Conservation (phyloP, 371 early-diverging fungal genomes). For the Chytridiales sp. region DNA sequence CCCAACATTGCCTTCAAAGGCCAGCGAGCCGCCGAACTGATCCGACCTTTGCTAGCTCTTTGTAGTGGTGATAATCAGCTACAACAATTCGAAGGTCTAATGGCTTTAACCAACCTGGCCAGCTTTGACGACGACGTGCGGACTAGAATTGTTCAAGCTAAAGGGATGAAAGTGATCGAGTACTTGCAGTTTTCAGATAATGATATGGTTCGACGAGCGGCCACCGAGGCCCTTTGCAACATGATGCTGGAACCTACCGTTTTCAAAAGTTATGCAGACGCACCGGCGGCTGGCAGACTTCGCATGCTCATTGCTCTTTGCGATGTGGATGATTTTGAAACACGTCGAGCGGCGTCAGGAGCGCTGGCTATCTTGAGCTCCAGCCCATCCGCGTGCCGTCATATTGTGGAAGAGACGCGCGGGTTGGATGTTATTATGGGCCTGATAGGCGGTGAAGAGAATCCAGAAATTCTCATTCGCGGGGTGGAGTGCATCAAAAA, state of each 20-base stretch:
- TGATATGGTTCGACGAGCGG: slow-evolving; percentile 82
- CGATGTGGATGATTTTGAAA: slow-evolving; percentile 81
- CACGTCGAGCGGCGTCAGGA: slow-evolving; percentile 84
- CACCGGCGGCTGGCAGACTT: slow-evolving; percentile 41
- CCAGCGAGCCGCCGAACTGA: slow-evolving; percentile 46
- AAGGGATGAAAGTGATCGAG: slow-evolving; percentile 73
- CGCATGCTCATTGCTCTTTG: slow-evolving; percentile 80
- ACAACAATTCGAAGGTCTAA: slow-evolving; percentile 83
- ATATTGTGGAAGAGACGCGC: slow-evolving; percentile 48
- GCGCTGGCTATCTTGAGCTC: slow-evolving; percentile 79
- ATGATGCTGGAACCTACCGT: slow-evolving; percentile 82
- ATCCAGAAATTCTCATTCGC: slow-evolving; percentile 60
- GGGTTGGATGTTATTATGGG: slow-evolving; percentile 35
- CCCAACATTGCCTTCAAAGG: slow-evolving; percentile 80
- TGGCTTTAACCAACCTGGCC: slow-evolving; percentile 92
- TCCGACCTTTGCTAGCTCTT: slow-evolving; percentile 49
- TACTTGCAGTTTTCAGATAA: slow-evolving; percentile 77
- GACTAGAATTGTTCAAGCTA: slow-evolving; percentile 39
- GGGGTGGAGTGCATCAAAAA: slow-evolving; percentile 65
- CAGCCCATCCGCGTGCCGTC: slow-evolving; percentile 54
- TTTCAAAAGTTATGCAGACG: slow-evolving; percentile 63
- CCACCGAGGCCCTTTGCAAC: slow-evolving; percentile 91
- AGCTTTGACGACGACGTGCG: slow-evolving; percentile 49
- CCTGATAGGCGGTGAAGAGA: slow-evolving; percentile 30
- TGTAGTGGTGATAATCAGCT: slow-evolving; percentile 57